Evolutionary conservation across 768 basidiomycete species (phyloP), one percentile per base, ranked within the genome.

Genomic region (Galerina marginata): DNA sequence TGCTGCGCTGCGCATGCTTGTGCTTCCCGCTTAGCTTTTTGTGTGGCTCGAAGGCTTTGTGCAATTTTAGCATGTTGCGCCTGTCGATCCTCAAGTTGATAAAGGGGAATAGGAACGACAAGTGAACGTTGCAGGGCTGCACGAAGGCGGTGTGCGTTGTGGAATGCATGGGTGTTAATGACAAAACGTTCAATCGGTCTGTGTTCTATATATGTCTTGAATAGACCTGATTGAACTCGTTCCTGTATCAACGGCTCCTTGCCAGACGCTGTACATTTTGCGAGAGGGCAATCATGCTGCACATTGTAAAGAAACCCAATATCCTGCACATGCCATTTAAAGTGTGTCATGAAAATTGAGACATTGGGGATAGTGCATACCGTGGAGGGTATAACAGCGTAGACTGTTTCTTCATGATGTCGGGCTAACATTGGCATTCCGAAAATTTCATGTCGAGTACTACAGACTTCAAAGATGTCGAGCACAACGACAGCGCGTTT

Each of bases 401-500:
- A 54, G 15, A 23, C 54, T 45, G 38, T 36, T 33, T 63, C 60
- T 23, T 56, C 52, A 36, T 47, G 33, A 11, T 47, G 56, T 12
- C 57, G 59, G 39, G 58, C 42, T 7, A 69, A 55, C 38, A 66
- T 58, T 16, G 66, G 68, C 66, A 69, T 67, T 53, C 66, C 66
- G 46, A 67, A 70, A 7, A 55, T 54, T 20, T 63, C 45, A 53
- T 70, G 58, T 20, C 65, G 54, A 23, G 47, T 51, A 15, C 51
- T 20, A 29, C 47, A 43, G 50, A 70, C 56, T 42, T 63, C 47
- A 49, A 67, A 69, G 26, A 67, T 53, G 20, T 69, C 68, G 6
- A 69, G 23, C 10, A 65, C 51, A 14, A 64, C 49, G 33, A 65
- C 9, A 15, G 67, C 58, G 3, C 46, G 20, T 4, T 49, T 39